Conservation (phyloP, 2,329 filamentous ascomycete species). For the Purpureocillium lavendulum region DNA sequence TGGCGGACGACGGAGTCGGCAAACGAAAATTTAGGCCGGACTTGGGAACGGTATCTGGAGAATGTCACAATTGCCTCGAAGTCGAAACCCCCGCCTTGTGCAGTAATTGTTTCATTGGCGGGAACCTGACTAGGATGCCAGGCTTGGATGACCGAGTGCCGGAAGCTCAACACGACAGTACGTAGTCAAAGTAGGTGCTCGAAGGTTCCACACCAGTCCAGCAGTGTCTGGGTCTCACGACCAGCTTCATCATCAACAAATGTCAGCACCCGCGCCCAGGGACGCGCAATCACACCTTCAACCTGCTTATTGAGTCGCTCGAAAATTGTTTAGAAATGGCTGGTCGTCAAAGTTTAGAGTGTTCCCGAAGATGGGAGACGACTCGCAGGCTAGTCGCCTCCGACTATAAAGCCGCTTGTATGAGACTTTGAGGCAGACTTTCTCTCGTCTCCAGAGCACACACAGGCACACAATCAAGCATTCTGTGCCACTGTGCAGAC, state of each 20-base stretch:
- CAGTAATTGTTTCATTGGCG: too few relatives aligned
- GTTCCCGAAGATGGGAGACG: constrained; percentile 12
- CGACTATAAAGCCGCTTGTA: constrained; percentile 21
- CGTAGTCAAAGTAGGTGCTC: constrained; percentile 1
- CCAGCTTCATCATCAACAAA: background rate
- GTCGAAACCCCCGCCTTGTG: too few relatives aligned
- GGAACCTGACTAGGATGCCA: too few relatives aligned
- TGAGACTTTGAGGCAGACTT: constrained; percentile 5
- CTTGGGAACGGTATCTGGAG: too few relatives aligned
- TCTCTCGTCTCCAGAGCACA: constrained; percentile 16
- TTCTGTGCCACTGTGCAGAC: background rate
- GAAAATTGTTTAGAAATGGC: constrained; percentile 12
- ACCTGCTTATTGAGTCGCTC: too few relatives aligned
- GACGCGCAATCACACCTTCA: background rate
- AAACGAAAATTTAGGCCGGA: too few relatives aligned
- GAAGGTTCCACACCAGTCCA: constrained; percentile 17
- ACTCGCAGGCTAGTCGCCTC: background rate
- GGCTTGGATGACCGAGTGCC: too few relatives aligned
- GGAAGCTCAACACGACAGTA: too few relatives aligned
- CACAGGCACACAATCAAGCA: constrained; percentile 4
- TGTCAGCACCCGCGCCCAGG: constrained; percentile 6
- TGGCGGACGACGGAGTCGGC: too few relatives aligned
- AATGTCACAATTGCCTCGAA: too few relatives aligned
- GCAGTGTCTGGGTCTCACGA: constrained; percentile 7
- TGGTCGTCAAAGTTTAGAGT: constrained; percentile 9